Evolutionary conservation across 2,329 filamentous ascomycete genomes (phyloP).

Genomic region (Aspergillus nomiae): DNA sequence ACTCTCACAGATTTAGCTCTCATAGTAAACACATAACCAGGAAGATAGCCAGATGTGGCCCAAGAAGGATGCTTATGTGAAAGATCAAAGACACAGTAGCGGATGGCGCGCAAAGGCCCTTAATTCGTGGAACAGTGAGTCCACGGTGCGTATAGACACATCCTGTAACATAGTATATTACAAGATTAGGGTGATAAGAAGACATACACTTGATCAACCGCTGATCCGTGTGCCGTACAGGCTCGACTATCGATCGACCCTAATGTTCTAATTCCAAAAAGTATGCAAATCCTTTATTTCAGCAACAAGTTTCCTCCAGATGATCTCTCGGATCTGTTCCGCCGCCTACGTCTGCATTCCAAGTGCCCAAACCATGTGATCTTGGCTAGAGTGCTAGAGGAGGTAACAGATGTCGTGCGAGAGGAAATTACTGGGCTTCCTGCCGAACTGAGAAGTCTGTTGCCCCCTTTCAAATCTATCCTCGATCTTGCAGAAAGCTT

Average conservation of each 20-base stretch:
- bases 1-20: neutral
- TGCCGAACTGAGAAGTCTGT: slow-evolving; percentile 11
- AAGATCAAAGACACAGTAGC: too few relatives aligned
- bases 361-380: slow-evolving; percentile 40
- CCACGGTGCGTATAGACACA: neutral
- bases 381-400: slow-evolving; percentile 45
- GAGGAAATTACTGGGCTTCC: slow-evolving; percentile 41
- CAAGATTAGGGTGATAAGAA: neutral
- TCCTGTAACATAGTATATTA: neutral
- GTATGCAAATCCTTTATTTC: slow-evolving; percentile 44
- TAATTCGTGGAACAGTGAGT: neutral
- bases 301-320: slow-evolving; percentile 53
- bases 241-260: neutral
- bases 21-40: neutral
- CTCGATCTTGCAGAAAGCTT: slow-evolving; percentile 16
- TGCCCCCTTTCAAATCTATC: slow-evolving; percentile 27
- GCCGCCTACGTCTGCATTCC: slow-evolving; percentile 43
- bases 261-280: neutral
- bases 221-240: too few relatives aligned
- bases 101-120: neutral
- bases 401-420: slow-evolving; percentile 43
- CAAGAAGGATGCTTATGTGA: neutral
- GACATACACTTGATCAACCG: too few relatives aligned
- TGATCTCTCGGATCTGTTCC: slow-evolving; percentile 44
- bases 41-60: neutral